phyloP scores from a whole-genome alignment of 2,329 filamentous ascomycete species.

The Podosphaera leucotricha region DNA sequence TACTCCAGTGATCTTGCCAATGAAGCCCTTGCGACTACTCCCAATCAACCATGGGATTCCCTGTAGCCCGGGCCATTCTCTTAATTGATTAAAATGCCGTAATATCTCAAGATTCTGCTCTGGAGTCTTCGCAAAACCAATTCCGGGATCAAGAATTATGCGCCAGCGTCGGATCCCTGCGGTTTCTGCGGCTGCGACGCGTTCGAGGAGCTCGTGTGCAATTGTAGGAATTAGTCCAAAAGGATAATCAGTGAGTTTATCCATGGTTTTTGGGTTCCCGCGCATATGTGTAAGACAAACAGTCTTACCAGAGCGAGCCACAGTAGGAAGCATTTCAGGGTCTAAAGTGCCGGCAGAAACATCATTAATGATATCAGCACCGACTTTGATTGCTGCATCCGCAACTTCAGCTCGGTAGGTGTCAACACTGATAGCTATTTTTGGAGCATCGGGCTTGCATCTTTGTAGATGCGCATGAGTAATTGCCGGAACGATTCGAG shows the following conservation, averaged over 20 bases:
- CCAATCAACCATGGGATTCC: conserved; percentile 76
- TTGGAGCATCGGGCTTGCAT: not conserved
- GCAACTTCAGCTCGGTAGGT: conserved; percentile 79
- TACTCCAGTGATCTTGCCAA: conserved; percentile 62
- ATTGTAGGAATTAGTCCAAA: conserved; percentile 33
- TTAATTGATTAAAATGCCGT: conserved; percentile 38
- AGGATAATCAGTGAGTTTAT: conserved; percentile 26
- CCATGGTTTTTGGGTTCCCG: conserved; percentile 45
- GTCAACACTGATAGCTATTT: conserved; percentile 51
- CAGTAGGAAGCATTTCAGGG: conserved; percentile 55
- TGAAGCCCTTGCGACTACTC: conserved; percentile 70
- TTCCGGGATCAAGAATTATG: conserved; percentile 78
- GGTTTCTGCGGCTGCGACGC: conserved; percentile 49
- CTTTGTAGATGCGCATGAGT: conserved; percentile 10
- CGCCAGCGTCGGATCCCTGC: conserved; percentile 81
- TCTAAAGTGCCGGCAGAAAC: conserved; percentile 68
- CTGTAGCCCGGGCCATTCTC: conserved; percentile 36
- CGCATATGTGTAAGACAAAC: conserved; percentile 58
- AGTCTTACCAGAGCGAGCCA: conserved; percentile 54
- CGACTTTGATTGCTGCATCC: conserved; percentile 46
- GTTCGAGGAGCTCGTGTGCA: conserved; percentile 28
- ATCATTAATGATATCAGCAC: conserved; percentile 88
- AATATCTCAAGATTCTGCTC: conserved; percentile 66
- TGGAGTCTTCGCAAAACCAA: conserved; percentile 76
- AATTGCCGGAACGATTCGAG: conserved; percentile 61